phyloP scores from a whole-genome alignment of 83 land plant species.

The Isoetes engelmannii region DNA sequence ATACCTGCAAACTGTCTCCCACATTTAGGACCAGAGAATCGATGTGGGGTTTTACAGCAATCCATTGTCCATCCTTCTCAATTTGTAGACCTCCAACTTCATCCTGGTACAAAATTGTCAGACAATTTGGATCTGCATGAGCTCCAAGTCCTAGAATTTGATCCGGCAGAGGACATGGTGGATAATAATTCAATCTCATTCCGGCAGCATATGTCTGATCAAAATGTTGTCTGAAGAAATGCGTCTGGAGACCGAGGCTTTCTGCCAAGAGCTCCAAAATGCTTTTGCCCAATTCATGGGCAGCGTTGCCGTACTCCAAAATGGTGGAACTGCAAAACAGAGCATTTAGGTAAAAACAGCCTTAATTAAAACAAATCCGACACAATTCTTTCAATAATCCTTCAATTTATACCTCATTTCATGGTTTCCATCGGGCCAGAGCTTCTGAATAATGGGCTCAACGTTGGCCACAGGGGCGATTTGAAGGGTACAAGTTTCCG shows the following conservation, averaged over 20 bases:
- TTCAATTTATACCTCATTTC: too few relatives aligned
- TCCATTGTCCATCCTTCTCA: background rate
- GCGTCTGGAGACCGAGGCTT: background rate
- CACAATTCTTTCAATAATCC: too few relatives aligned
- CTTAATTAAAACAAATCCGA: too few relatives aligned
- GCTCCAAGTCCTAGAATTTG: background rate
- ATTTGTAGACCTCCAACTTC: background rate
- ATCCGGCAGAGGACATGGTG: background rate
- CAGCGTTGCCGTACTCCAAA: background rate
- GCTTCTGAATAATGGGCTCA: too few relatives aligned
- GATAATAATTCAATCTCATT: background rate
- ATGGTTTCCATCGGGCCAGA: too few relatives aligned
- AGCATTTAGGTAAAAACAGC: too few relatives aligned
- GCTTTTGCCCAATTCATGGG: background rate
- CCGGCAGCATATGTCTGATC: background rate
- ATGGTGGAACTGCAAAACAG: background rate
- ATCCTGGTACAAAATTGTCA: conserved; percentile 1
- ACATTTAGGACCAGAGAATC: background rate
- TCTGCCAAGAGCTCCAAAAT: background rate
- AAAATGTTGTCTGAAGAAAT: background rate
- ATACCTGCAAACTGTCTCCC: background rate
- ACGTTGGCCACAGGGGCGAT: background rate
- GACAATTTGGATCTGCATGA: background rate
- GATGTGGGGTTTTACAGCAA: background rate
- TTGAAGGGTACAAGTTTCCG: background rate